Conservation (phyloP, 2,329 filamentous ascomycete species). For the Botrytis pseudocinerea region DNA sequence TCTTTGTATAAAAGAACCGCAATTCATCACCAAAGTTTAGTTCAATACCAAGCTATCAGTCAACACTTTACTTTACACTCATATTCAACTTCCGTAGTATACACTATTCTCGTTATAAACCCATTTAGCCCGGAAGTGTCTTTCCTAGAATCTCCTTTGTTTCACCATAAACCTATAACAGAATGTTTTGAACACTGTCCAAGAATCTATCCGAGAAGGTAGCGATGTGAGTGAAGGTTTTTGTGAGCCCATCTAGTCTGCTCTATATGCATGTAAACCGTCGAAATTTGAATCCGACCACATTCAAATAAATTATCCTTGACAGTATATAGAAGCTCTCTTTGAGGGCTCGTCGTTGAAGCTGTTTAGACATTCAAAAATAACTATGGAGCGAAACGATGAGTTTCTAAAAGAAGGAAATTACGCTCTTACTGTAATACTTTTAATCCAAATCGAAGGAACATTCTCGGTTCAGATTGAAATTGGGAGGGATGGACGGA, state of each 20-base stretch:
- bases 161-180: not conserved
- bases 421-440: not conserved
- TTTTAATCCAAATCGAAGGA: not conserved
- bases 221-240: not conserved
- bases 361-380: not conserved
- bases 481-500: not conserved
- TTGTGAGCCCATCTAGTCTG: not conserved
- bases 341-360: not conserved
- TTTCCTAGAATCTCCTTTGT: not conserved
- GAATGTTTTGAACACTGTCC: not conserved
- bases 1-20: not conserved
- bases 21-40: not conserved
- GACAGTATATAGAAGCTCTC: not conserved
- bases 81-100: not conserved
- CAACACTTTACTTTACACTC: not conserved
- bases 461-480: not conserved
- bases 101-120: not conserved
- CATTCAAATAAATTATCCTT: not conserved
- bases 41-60: not conserved
- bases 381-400: accelerated
- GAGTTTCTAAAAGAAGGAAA: not conserved
- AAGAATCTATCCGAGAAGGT: too few relatives aligned
- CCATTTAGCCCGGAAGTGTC: not conserved
- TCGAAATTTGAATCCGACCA: not conserved
- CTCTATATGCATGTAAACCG: not conserved